A percentile compares a stretch with the other conserved stretches of the same genome.
These are phyloP conservation scores for Odonthalia washingtoniensis DNA, from an alignment of 31 red algal species.

Conservation along the genomic window DNA sequence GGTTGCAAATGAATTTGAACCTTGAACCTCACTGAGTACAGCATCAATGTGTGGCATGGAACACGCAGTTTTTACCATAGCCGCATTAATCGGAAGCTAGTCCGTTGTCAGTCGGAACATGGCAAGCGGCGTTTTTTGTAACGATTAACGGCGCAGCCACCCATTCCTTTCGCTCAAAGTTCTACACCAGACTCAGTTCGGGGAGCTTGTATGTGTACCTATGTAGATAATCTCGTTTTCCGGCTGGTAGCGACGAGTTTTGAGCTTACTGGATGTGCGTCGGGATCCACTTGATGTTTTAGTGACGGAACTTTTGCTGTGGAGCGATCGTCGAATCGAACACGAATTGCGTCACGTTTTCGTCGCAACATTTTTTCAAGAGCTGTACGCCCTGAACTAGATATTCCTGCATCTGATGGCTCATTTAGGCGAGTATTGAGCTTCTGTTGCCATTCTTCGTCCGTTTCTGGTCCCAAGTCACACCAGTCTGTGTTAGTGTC, in stretches of 20 bases:
- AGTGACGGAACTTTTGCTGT: background rate
- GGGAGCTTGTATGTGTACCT: background rate
- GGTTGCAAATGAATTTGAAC: background rate
- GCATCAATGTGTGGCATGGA: background rate
- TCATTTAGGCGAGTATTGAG: background rate
- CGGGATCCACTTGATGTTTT: background rate
- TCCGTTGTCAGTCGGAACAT: background rate
- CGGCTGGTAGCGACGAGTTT: background rate
- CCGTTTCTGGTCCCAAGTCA: background rate
- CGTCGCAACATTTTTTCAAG: background rate
- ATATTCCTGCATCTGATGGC: background rate
- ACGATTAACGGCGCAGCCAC: constrained; percentile 15
- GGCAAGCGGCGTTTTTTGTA: background rate
- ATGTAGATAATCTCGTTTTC: background rate
- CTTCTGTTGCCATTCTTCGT: background rate
- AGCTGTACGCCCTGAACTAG: background rate
- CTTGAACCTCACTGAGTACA: background rate
- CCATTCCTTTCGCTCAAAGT: constrained; percentile 1
- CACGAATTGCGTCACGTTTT: background rate
- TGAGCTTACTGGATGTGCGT: background rate
- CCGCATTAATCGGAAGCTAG: background rate
- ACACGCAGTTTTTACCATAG: background rate
- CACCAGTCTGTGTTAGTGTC: background rate
- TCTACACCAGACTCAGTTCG: constrained; percentile 5
- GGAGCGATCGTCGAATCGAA: background rate